phyloP scores from a whole-genome alignment of 495 filamentous ascomycete genomes.

The Chaetomium cochliodes region DNA sequence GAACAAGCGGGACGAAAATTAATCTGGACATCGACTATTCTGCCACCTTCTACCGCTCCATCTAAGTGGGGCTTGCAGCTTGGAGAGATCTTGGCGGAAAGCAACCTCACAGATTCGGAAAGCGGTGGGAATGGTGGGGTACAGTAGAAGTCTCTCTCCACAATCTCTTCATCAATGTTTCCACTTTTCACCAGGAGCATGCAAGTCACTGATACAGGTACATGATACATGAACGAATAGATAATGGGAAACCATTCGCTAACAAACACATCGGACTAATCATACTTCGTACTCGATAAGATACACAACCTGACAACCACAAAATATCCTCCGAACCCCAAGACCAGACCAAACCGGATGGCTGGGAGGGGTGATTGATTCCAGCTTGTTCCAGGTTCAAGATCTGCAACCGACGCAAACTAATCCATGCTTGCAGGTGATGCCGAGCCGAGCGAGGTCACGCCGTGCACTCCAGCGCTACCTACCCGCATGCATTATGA shows the following conservation, averaged over 20 bases:
- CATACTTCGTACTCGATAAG: too few species aligned
- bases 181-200: too few species aligned
- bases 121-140: too few species aligned
- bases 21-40: constrained; percentile 16
- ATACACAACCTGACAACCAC: not conserved
- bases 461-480: not conserved
- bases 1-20: constrained; percentile 20
- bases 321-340: not conserved
- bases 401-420: not conserved
- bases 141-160: too few species aligned
- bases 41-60: constrained; percentile 20
- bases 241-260: too few species aligned
- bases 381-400: not conserved
- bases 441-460: not conserved
- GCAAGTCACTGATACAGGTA: too few species aligned
- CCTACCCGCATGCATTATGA: constrained; percentile 9
- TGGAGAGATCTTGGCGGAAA: not conserved
- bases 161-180: too few species aligned
- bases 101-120: too few species aligned
- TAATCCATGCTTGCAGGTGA: not conserved
- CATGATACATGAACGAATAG: too few species aligned
- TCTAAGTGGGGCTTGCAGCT: not conserved
- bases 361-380: not conserved
- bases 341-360: too few species aligned
- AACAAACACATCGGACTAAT: too few species aligned